Evolutionary conservation across 2,329 filamentous ascomycete genomes (phyloP), one percentile per base, ranked within the genome.

Genomic region (Colletotrichum lupini): DNA sequence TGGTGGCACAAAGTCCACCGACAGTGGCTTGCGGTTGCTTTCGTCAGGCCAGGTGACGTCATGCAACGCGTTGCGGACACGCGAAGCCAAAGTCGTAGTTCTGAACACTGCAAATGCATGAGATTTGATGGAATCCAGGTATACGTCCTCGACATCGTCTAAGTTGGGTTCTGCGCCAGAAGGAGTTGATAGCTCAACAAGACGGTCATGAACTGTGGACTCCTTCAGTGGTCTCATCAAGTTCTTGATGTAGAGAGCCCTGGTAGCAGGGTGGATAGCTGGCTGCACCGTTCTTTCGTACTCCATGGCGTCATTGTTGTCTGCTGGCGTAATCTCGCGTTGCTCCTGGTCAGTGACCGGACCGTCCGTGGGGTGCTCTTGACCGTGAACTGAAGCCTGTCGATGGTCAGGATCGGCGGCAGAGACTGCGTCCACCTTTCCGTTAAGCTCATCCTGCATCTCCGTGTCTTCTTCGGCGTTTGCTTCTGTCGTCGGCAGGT

Each of bases 1-100:
- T 22, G 93, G 89, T 0, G 96, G 96, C 24, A 98, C 88, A 80
- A 97, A 98, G 81, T 99, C 97, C 4, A 94, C 94, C 90, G 93
- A 97, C 1, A 98, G 87, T 1, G 92, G 88, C 81, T 97, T 97
- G 37, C 97, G 90, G 76, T 92, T 94, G 72, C 92, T 91, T 83
- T 98, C 96, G 72, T 95, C 91, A 1, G 96, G 96, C 94, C 95
- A 98, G 46, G 95, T 89, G 26, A 89, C 89, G 71, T 91, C 90
- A 82, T 99, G 96, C 2, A 98, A 86, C 2, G 89, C 89, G 11
- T 90, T 88, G 61, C 96, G 93, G 9, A 94, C 95, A 26, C 94
- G 90, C 0, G 92, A 91, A 4, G 97, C 97, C 4, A 93, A 92
- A 3, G 91, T 86, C 11, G 91, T 85, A 58, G 87, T 92, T 57